Conservation (phyloP, 768 basidiomycete species). For the Mycena crocata region DNA sequence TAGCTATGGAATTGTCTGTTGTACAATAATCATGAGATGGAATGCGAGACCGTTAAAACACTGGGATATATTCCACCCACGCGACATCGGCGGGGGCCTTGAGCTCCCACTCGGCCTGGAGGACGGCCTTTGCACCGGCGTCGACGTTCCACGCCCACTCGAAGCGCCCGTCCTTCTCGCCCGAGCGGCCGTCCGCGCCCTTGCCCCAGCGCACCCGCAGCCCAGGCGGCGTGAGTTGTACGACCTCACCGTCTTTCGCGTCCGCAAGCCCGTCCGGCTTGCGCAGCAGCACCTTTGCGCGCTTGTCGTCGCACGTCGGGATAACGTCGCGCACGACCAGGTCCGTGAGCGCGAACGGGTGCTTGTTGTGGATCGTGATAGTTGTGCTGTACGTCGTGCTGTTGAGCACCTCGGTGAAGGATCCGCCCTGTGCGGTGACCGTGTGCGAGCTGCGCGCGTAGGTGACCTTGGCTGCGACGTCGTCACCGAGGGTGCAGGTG, state of each 20-base stretch:
- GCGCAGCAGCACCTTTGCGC: slow-evolving; percentile 57
- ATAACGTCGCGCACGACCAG: slow-evolving; percentile 62
- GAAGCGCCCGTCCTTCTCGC: slow-evolving; percentile 66
- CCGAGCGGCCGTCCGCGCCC: slow-evolving; percentile 56
- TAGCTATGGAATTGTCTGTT: too few relatives aligned
- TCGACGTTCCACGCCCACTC: slow-evolving; percentile 64
- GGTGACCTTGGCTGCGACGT: slow-evolving; percentile 54
- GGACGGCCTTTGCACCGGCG: slow-evolving; percentile 52
- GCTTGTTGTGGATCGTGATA: slow-evolving; percentile 61
- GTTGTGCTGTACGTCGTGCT: slow-evolving; percentile 58
- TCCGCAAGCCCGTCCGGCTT: slow-evolving; percentile 61
- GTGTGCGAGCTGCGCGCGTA: slow-evolving; percentile 56
- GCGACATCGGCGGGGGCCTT: slow-evolving; percentile 51
- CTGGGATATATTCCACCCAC: slow-evolving; percentile 40
- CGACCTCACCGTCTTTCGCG: slow-evolving; percentile 53
- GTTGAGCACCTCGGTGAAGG: slow-evolving; percentile 57
- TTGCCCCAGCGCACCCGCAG: slow-evolving; percentile 50
- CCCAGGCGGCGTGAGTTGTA: slow-evolving; percentile 42
- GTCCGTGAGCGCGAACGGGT: slow-evolving; percentile 55
- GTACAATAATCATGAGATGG: background rate
- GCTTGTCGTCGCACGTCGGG: slow-evolving; percentile 55
- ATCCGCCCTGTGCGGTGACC: slow-evolving; percentile 49
- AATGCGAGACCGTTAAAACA: background rate
- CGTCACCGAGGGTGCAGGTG: slow-evolving; percentile 64
- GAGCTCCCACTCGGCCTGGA: slow-evolving; percentile 67